Evolutionary conservation across 2,329 filamentous ascomycete species (phyloP).

Genomic region (Talaromyces verruculosus): DNA sequence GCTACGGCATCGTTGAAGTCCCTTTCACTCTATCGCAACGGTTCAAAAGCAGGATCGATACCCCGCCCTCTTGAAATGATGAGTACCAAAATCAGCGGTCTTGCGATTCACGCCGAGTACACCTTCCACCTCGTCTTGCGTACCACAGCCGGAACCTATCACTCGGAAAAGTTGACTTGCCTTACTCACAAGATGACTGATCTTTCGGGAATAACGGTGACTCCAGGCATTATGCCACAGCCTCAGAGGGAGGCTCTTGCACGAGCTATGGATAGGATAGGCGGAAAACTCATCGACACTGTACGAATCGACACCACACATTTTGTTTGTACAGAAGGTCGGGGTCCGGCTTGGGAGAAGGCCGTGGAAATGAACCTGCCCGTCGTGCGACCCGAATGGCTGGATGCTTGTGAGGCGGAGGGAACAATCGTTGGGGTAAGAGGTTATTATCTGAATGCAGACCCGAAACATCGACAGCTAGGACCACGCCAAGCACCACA

Average conservation of each 20-base stretch:
- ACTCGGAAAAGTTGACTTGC: constrained; percentile 78
- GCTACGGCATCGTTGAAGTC: constrained; percentile 89
- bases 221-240: constrained; percentile 78
- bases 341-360: constrained; percentile 90
- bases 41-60: constrained; percentile 93
- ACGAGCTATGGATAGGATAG: constrained; percentile 79
- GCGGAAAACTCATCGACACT: constrained; percentile 83
- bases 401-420: constrained; percentile 91
- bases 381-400: constrained; percentile 94
- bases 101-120: constrained; percentile 96
- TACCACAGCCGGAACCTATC: constrained; percentile 84
- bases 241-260: constrained; percentile 70
- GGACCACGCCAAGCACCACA: constrained; percentile 38
- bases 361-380: constrained; percentile 97
- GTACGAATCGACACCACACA: constrained; percentile 97
- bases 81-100: constrained; percentile 92
- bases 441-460: constrained; percentile 92
- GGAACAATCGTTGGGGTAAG: constrained; percentile 91
- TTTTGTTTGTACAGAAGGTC: constrained; percentile 93
- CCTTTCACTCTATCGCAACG: constrained; percentile 89
- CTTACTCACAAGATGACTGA: constrained; percentile 99
- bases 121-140: constrained; percentile 88
- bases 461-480: constrained; percentile 60
- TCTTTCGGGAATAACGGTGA: constrained; percentile 90
- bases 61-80: constrained; percentile 82